Conservation (phyloP, 257 asterid species). For the Cruciata laevipes region DNA sequence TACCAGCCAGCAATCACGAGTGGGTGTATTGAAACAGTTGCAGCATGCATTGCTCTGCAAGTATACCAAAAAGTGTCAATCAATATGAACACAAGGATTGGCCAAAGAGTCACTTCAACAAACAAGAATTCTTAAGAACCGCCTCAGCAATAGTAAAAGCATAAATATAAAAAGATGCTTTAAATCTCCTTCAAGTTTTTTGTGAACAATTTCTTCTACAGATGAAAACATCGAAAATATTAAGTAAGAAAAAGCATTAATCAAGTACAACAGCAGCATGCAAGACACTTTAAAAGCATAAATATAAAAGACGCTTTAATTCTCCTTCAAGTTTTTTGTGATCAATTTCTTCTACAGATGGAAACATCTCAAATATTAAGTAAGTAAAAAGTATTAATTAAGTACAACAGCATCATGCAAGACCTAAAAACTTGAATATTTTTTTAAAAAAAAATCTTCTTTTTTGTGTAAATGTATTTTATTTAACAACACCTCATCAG, state of each 20-base stretch:
- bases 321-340: neutral
- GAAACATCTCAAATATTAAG: neutral
- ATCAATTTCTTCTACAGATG: neutral
- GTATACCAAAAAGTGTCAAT: slow-evolving; percentile 17
- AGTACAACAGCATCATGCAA: neutral
- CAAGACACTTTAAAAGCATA: too few relatives aligned
- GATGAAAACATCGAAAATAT: neutral
- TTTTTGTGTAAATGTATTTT: neutral
- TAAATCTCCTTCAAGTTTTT: neutral
- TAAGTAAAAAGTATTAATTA: neutral
- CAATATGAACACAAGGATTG: neutral
- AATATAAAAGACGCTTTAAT: neutral
- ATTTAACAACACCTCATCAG: neutral
- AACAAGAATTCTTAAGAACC: neutral
- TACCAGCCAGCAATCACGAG: slow-evolving; percentile 96
- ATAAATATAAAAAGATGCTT: neutral
- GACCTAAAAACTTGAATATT: neutral
- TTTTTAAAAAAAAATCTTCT: too few relatives aligned
- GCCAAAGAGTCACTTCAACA: neutral
- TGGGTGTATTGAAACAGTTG: slow-evolving; percentile 80
- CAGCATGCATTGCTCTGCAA: slow-evolving; percentile 72
- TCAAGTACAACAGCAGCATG: neutral
- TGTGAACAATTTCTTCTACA: too few relatives aligned
- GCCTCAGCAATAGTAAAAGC: neutral
- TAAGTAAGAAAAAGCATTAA: neutral